phyloP scores from a whole-genome alignment of 2,329 filamentous ascomycete genomes.

The Microsporum ferrugineum region DNA sequence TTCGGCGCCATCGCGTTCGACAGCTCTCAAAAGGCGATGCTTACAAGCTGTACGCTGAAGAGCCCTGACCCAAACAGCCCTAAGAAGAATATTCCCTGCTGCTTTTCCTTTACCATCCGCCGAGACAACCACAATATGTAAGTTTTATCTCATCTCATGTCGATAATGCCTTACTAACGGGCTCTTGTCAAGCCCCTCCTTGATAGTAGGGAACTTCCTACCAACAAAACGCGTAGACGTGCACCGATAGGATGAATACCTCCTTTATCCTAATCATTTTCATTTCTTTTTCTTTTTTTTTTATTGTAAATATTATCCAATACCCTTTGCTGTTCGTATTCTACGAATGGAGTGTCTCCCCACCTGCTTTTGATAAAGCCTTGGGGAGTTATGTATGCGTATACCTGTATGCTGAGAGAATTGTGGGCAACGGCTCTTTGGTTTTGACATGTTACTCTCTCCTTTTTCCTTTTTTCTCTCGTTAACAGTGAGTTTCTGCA shows the following conservation, averaged over 20 bases:
- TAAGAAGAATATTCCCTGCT: slow-evolving; percentile 72
- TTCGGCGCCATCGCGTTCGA: slow-evolving; percentile 98
- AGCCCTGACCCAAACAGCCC: slow-evolving; percentile 60
- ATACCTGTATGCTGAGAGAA: neutral
- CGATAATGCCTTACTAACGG: neutral
- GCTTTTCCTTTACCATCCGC: slow-evolving; percentile 94
- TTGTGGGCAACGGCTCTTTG: neutral
- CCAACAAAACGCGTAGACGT: slow-evolving; percentile 58
- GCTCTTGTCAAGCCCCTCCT: slow-evolving; percentile 54
- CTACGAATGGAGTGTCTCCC: neutral
- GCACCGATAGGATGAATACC: neutral
- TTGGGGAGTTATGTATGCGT: neutral
- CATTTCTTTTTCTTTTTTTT: neutral
- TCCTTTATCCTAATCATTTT: neutral
- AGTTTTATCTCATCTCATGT: slow-evolving; percentile 30
- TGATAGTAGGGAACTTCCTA: slow-evolving; percentile 95
- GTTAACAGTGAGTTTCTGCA: neutral
- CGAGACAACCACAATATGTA: slow-evolving; percentile 94
- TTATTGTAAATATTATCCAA: neutral
- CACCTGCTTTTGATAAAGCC: neutral
- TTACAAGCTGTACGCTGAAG: slow-evolving; percentile 87
- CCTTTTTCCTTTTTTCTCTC: neutral
- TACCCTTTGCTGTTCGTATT: neutral
- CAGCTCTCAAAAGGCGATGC: slow-evolving; percentile 78
- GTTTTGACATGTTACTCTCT: neutral